Conservation (phyloP, 73 alveolate genomes). For the Paramecium pentaurelia region DNA sequence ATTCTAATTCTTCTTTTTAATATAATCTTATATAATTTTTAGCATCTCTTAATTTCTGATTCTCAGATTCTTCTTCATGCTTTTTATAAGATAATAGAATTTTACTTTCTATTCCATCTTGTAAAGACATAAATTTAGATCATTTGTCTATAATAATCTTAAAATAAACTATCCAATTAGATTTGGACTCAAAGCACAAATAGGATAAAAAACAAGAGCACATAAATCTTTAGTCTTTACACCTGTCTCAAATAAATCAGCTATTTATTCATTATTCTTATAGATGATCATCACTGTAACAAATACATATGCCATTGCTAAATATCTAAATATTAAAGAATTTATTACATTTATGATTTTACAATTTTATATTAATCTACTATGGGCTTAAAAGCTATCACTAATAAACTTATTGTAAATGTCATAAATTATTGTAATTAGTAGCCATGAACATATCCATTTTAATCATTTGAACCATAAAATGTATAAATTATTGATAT, state of each 20-base stretch:
- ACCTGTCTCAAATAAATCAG: not conserved
- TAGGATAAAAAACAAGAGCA: not conserved
- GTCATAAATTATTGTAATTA: not conserved
- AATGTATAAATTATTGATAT: not conserved
- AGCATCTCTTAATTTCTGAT: not conserved
- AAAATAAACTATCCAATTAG: not conserved
- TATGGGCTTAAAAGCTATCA: not conserved
- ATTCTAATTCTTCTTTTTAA: not conserved
- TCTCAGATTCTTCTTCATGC: not conserved
- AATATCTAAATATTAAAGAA: not conserved
- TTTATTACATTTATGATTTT: not conserved
- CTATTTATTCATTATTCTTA: not conserved
- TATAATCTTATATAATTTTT: not conserved
- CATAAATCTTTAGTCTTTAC: not conserved
- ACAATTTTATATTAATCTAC: not conserved
- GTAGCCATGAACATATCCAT: conserved; percentile 23
- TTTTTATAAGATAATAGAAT: not conserved
- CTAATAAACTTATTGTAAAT: not conserved
- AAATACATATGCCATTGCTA: not conserved
- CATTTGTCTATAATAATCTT: not conserved
- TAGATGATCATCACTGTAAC: not conserved
- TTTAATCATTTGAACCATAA: conserved; percentile 8
- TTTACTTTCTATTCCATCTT: not conserved
- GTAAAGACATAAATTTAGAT: not conserved
- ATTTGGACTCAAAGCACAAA: conserved; percentile 3